Base-by-base conservation (phyloP, 441 rosid genomes). In the Oxalis stricta region DNA sequence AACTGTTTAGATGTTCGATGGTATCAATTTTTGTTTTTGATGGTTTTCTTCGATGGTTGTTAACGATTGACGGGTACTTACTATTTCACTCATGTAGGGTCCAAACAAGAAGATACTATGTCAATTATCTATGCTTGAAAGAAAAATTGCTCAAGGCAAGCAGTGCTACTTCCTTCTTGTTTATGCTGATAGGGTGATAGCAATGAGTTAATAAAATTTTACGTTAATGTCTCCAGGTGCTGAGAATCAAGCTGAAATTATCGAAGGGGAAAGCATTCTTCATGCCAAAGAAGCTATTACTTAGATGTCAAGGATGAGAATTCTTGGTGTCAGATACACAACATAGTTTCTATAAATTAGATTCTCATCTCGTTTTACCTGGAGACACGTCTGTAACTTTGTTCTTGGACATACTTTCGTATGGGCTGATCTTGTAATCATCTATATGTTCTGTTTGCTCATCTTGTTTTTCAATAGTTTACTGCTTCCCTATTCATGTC, bases 241-340 rank as follows among this genome's bases (percentile, higher is more conserved):
- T 40, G 82, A 74, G 45, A 70, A 77, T 68, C 78, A 58, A 50
- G 65, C 64, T 37, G 72, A 70, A 51, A 60, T 70, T 34, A 72
- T 80, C 18, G 76, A 68, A 34, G n/a, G n/a, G n/a, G 73, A 77
- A 65, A 80, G 85, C 65, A 77, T 80, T 56, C 71, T 49, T 45
- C 82, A 77, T 50, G 91, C 91, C 22, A 80, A 69, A 63, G 85
- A 77, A 52, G 91, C 91, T 42, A 72, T 81, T 39, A 33, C 75
- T 39, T 81, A 64, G 91, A 81, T 61, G 85, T 81, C 63, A 81
- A 72, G 71, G 85, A 81, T 64, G 91, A 80, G 20, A 64, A 64
- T 59, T 77, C 83, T 53, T 81, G 91, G 91, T 77, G 91, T 81
- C 74, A 68, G 83, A 50, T 48, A 22, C 38, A 32, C 14, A 5